Base-by-base conservation (phyloP, 31 red algal genomes). In the Pterothamnion heteromorphum region DNA sequence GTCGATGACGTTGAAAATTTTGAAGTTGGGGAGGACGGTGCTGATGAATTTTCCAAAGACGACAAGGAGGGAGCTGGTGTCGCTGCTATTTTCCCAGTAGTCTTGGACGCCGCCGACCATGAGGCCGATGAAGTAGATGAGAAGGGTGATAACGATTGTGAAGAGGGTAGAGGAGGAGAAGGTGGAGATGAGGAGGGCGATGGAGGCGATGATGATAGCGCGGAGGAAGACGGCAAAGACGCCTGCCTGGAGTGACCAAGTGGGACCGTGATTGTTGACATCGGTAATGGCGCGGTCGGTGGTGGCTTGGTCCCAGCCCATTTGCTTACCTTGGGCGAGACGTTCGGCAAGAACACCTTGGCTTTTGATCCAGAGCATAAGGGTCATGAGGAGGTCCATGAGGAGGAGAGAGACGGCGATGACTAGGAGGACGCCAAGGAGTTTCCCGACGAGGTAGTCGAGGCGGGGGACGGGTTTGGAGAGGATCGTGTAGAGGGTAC, bases 91-190 rank as follows among this genome's bases (percentile, higher is more conserved):
- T 18, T 9, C n/a, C 14, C 14, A 9, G n/a, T 64, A 64, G 14
- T 64, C 51, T 64, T n/a, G 51, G 14, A n/a, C 51, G n/a, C n/a
- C 51, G 9, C 14, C 51, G 9, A 18, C 14, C 14, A 64, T 64
- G n/a, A 64, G 51, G 14, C 80, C 80, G 5, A 83, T 83, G 23
- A 83, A 9, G 9, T 9, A 20, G 23, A 83, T 24, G 22, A 83
- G 14, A 14, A 83, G 22, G 30, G 22, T 83, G 20, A 32, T 9
- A 14, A 32, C 23, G 80, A 83, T 9, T 5, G 80, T 83, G 80
- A 83, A 83, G 80, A 83, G 80, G 14, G 80, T 83, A 5, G 80
- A 83, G 5, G 80, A 28, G 18, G 80, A 83, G 30, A 83, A 83
- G 14, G 80, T 83, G 20, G 80, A 83, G 28, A 83, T 83, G 22